A percentile compares a stretch with the other conserved stretches of the same genome.
Conservation (phyloP, 2,329 filamentous ascomycete species). For the Chaetomiaceae sp. region DNA sequence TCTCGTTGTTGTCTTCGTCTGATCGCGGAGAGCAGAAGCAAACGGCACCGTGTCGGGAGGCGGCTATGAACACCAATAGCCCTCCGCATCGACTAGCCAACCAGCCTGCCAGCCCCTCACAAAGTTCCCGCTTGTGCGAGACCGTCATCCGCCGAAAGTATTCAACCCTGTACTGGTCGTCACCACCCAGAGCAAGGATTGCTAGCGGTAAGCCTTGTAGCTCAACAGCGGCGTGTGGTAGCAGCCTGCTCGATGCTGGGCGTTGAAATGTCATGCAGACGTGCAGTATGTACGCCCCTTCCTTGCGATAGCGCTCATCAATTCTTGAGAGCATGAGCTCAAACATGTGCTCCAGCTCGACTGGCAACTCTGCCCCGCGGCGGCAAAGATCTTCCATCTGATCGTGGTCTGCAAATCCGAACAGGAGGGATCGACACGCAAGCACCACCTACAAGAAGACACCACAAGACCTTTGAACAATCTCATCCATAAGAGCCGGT, state of each 20-base stretch:
- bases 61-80: slow-evolving; percentile 3
- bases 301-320: not conserved
- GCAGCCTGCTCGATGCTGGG: not conserved
- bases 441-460: slow-evolving; percentile 21
- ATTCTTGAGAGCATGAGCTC: slow-evolving; percentile 14
- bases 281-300: slow-evolving; percentile 2
- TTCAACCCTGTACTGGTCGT: too few relatives aligned
- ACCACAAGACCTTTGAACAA: slow-evolving; percentile 13
- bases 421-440: slow-evolving; percentile 11
- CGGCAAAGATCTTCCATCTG: slow-evolving; percentile 5
- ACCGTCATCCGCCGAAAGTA: too few relatives aligned
- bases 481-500: not conserved
- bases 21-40: too few relatives aligned
- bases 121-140: not conserved
- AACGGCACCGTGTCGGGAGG: too few relatives aligned
- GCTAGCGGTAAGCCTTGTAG: not conserved
- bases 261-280: not conserved
- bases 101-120: not conserved
- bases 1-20: not conserved
- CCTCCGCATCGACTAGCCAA: slow-evolving; percentile 14
- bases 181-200: too few relatives aligned
- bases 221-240: not conserved
- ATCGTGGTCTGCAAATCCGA: slow-evolving; percentile 12
- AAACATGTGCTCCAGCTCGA: slow-evolving; percentile 8
- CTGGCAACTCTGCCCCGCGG: slow-evolving; percentile 11